Evolutionary conservation across 345 rosid species (phyloP), one percentile per base, ranked within the genome.

Genomic region (Chamaenerion angustifolium): DNA sequence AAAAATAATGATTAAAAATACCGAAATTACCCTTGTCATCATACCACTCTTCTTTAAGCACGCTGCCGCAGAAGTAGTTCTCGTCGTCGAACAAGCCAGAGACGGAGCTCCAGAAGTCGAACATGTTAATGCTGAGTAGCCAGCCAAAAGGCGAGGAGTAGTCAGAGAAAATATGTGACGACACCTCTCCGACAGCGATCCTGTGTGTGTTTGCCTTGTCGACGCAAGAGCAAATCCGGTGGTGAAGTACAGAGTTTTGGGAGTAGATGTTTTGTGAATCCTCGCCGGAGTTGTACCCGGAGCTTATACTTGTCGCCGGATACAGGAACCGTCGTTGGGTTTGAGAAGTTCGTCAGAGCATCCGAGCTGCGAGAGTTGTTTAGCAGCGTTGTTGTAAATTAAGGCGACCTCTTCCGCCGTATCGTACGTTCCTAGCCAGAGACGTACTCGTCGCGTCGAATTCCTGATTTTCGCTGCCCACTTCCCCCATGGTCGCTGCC

Each of bases 401-500:
- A 71, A 66, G 1, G 98, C 98, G 0, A 96, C 98, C 62, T 92
- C 96, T 55, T 92, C 96, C 2, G 98, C 98, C 0, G 96, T 92
- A 35, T 82, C 76, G 46, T 69, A 92, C 8, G 98, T 92, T 0
- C 96, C 98, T 4, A 92, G 57, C 98, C 98, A 92, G 14, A 87
- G 58, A 52, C 98, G 79, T 48, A 77, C 82, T 40, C 96, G 88
- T 48, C 68, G 59, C 5, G 45, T 45, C 0, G 98, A 96, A 56
- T 92, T 96, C 59, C 98, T 82, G 17, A 92, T 92, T 82, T 92
- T 96, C 21, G 98, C 98, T 47, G 98, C 98, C 98, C 98, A 92
- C 68, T 82, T 92, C 3, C 98, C 98, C 98, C 98, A 92, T 0
- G 98, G 98, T 45, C 98, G 62, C 57, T 78, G 98, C 55, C 98